Evolutionary conservation across 2,329 filamentous ascomycete species (phyloP), one percentile per base, ranked within the genome.

Genomic region (Pezicula carpinea): DNA sequence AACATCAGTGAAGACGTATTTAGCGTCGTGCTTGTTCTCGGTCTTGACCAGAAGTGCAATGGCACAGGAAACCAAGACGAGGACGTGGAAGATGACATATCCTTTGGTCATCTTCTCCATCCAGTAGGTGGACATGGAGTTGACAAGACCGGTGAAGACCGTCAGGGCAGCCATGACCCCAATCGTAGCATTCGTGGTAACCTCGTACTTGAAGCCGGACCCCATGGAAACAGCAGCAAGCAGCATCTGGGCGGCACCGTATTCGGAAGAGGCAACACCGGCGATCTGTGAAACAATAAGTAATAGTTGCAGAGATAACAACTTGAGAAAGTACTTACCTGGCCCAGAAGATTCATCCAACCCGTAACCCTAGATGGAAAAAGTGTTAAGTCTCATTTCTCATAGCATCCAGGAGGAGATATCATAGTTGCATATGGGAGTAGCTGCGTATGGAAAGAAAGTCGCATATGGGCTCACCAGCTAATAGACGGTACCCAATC

Each of bases 51-150:
- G 63, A 39, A 80, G 66, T 11, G 75, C 70, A 53, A 77, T 71
- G 48, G 68, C 69, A 58, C 73, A 77, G 8, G 70, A 66, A n/a
- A 79, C 57, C 1, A 80, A 63, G 10, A 78, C 68, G 39, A 67
- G 64, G 22, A 78, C 69, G 59, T 80, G 77, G 62, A 80, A 77
- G 47, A 80, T 71, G 31, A 79, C 76, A 55, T 81, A 81, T 23
- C 66, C 67, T 56, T 75, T 77, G 48, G 77, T 77, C 64, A 80
- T 73, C 54, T 75, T 75, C 61, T 77, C 77, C 65, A 81, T 73
- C 74, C 76, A 78, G 48, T 71, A 72, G 0, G 77, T 80, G 7
- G 74, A 73, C 43, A 80, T 61, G 4, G 72, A 78, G 64, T 81
- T 80, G 55, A 80, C 69, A 2, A 71, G 50, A 14, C 73, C 76